Evolutionary conservation across 2,329 filamentous ascomycete genomes (phyloP), one percentile per base, ranked within the genome.

Genomic region (Ilyonectria destructans): DNA sequence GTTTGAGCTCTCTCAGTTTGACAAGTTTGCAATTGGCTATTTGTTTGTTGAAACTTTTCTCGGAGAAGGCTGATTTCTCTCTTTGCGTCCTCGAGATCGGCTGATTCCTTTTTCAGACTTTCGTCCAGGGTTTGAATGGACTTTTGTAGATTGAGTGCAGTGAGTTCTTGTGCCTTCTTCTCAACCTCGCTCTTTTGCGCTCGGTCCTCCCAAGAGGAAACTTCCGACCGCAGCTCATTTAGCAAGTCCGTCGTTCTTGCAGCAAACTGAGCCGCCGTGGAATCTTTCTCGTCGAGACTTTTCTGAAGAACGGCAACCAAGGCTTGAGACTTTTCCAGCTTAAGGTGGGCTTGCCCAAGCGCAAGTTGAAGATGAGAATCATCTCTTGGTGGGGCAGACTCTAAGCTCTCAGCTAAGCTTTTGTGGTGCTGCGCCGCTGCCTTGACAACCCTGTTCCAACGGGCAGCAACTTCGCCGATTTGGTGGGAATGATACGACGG

Each of bases 371-470:
- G 12, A 13, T 12, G 35, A 40, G 35, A 15, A 40, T 40, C 8
- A 40, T 13, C 35, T 15, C 6, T 10, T n/a, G 35, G 2, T 40
- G 33, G 2, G 33, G 37, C 19, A 17, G 55, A 31, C 29, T 19
- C 21, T 12, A 23, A 7, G 40, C 23, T 31, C 19, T 23, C 40
- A 8, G 31, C 23, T 17, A 45, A 19, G 37, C 46, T 58, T 19
- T 58, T 58, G 55, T 58, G 55, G 37, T 58, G 55, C 40, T 58
- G 37, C 37, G 37, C 55, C 7, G 55, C 55, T 4, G 13, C 45
- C 7, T 46, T n/a, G 37, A 58, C 40, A 23, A 58, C 23, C 15
- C 5, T 15, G 5, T 40, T 31, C 55, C 55, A 58, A 17, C 55
- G 37, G n/a, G 55, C 13, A 23, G 45, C 26, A 10, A 46, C 55